Percentiles rank a stretch among this genome's conserved stretches.
Conservation (phyloP, 495 filamentous ascomycete genomes). For the Terfezia claveryi region DNA sequence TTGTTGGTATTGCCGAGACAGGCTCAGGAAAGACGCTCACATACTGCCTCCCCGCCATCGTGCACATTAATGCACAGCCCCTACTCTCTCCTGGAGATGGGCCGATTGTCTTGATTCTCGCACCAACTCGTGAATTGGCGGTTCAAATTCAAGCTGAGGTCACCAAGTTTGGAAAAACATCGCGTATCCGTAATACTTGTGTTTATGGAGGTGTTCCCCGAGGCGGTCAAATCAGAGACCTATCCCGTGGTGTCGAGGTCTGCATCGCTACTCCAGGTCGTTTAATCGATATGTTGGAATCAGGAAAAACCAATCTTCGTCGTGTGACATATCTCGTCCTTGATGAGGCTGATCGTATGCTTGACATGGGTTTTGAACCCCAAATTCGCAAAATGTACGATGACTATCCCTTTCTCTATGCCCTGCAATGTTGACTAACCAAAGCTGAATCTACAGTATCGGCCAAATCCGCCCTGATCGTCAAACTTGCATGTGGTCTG, state of each 20-base stretch:
- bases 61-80: constrained; percentile 98
- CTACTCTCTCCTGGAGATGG: constrained; percentile 92
- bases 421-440: constrained; percentile 6
- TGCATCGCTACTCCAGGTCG: constrained; percentile 93
- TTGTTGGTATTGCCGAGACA: constrained; percentile 98
- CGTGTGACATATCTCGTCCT: constrained; percentile 90
- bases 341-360: constrained; percentile 75
- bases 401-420: not conserved
- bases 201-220: constrained; percentile 98
- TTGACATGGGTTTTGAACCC: constrained; percentile 81
- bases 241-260: constrained; percentile 68
- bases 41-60: constrained; percentile 94
- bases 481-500: constrained; percentile 99
- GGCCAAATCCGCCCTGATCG: constrained; percentile 92
- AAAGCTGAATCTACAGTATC: constrained; percentile 31
- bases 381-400: constrained; percentile 56
- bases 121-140: constrained; percentile 89
- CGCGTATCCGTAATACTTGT: constrained; percentile 94
- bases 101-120: constrained; percentile 85
- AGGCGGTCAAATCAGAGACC: constrained; percentile 84
- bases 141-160: constrained; percentile 94
- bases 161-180: constrained; percentile 93
- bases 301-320: constrained; percentile 90
- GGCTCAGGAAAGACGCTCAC: constrained; percentile 97
- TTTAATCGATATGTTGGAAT: constrained; percentile 95